Evolutionary conservation across 2,329 filamentous ascomycete genomes (phyloP).

Genomic region (Biscogniauxia sp.): DNA sequence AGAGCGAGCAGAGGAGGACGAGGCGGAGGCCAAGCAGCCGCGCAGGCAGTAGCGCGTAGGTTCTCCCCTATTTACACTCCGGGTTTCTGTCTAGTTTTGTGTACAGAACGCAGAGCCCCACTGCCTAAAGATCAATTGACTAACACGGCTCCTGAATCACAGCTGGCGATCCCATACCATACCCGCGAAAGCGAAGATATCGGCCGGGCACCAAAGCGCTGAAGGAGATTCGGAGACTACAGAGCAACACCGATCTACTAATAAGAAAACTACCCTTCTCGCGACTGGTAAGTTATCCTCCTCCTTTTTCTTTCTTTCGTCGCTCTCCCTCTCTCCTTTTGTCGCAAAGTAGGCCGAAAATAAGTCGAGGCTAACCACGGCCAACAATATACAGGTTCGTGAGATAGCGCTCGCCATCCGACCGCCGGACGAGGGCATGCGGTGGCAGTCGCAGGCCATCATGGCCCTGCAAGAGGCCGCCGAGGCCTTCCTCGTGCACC

Average conservation of each 20-base stretch:
- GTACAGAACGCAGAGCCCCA: not conserved
- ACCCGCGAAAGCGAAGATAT: slow-evolving; percentile 62
- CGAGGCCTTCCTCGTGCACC: slow-evolving; percentile 92
- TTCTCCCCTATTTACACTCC: slow-evolving; percentile 28
- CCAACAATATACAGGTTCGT: slow-evolving; percentile 48
- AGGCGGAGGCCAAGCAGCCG: slow-evolving; percentile 20
- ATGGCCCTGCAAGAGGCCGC: slow-evolving; percentile 89
- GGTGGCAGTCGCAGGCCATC: slow-evolving; percentile 96
- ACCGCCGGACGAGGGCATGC: slow-evolving; percentile 65
- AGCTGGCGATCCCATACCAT: slow-evolving; percentile 74
- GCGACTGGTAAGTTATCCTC: slow-evolving; percentile 56
- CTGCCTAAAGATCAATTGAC: slow-evolving; percentile 3
- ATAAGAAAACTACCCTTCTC: slow-evolving; percentile 79
- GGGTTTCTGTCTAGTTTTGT: not conserved
- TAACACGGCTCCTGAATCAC: slow-evolving; percentile 19
- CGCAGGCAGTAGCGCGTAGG: slow-evolving; percentile 31
- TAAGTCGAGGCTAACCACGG: not conserved
- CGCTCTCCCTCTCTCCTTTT: not conserved
- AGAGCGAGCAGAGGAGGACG: slow-evolving; percentile 21
- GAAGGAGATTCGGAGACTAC: slow-evolving; percentile 87
- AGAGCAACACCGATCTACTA: slow-evolving; percentile 84
- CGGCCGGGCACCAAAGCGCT: slow-evolving; percentile 81
- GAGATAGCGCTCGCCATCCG: slow-evolving; percentile 70
- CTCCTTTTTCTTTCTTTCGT: not conserved
- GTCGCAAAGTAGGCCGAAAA: slow-evolving; percentile 1